These are phyloP conservation scores for Zizania palustris DNA, from an alignment of 202 grass and related monocot species.

Conservation along the genomic window DNA sequence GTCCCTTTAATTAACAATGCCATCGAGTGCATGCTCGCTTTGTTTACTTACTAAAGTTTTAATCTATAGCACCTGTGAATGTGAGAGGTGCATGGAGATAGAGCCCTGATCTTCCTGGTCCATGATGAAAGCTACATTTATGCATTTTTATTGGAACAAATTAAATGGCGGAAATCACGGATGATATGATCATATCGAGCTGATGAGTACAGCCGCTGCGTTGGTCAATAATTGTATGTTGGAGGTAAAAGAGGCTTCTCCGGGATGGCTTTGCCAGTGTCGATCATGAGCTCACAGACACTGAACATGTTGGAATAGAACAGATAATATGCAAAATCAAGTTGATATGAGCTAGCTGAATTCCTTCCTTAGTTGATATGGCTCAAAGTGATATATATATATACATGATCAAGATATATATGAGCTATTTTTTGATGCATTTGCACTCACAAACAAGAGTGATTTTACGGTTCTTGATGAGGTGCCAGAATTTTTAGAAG, in stretches of 20 bases:
- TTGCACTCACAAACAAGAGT: too few relatives aligned
- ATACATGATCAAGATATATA: too few relatives aligned
- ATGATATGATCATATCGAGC: too few relatives aligned
- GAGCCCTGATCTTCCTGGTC: background rate
- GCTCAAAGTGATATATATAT: too few relatives aligned
- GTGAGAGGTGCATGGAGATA: slow-evolving; percentile 31
- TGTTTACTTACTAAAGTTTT: slow-evolving; percentile 24
- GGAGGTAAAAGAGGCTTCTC: background rate
- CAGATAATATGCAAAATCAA: background rate
- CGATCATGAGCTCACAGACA: background rate
- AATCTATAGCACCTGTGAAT: background rate
- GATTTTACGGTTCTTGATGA: too few relatives aligned
- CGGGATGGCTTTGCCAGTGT: background rate
- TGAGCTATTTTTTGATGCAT: too few relatives aligned
- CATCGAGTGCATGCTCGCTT: background rate
- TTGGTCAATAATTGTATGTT: slow-evolving; percentile 8
- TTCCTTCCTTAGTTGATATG: too few relatives aligned
- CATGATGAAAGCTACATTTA: slow-evolving; percentile 21
- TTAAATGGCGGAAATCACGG: slow-evolving; percentile 22
- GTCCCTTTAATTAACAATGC: background rate
- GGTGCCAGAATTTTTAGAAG: too few relatives aligned
- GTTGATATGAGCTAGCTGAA: too few relatives aligned
- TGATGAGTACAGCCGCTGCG: slow-evolving; percentile 36
- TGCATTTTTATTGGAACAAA: slow-evolving; percentile 32
- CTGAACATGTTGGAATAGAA: background rate